Conservation (phyloP, 1,139 yeast species). For the Zygosaccharomyces sapae region DNA sequence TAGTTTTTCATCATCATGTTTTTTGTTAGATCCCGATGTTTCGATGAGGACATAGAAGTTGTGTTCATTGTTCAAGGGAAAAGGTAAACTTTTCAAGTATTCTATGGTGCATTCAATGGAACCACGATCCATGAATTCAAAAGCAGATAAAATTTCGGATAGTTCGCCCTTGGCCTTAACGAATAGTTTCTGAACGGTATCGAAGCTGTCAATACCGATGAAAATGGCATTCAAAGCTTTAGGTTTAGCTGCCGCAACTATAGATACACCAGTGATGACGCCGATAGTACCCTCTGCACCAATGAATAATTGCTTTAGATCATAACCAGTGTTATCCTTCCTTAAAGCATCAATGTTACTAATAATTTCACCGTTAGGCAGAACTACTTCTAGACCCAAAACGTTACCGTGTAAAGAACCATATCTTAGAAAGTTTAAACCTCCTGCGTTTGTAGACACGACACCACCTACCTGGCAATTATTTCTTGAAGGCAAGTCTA, state of each 20-base stretch:
- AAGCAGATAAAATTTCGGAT: constrained; percentile 84
- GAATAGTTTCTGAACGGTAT: constrained; percentile 77
- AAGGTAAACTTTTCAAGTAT: constrained; percentile 50
- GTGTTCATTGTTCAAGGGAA: constrained; percentile 76
- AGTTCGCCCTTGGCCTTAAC: constrained; percentile 73
- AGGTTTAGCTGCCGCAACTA: constrained; percentile 87
- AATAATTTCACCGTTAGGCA: constrained; percentile 82
- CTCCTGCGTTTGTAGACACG: constrained; percentile 96
- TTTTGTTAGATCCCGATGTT: constrained; percentile 88
- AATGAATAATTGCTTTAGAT: constrained; percentile 83
- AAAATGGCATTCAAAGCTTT: constrained; percentile 83
- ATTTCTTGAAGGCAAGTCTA: constrained; percentile 95
- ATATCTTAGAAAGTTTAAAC: constrained; percentile 77
- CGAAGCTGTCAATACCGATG: constrained; percentile 76
- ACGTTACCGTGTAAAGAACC: constrained; percentile 94
- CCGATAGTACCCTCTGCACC: constrained; percentile 94
- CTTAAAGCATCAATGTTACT: constrained; percentile 78
- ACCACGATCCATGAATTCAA: constrained; percentile 86
- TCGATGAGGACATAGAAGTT: constrained; percentile 90
- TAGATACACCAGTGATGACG: constrained; percentile 82
- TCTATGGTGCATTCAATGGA: constrained; percentile 64
- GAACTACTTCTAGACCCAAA: constrained; percentile 84
- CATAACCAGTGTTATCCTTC: constrained; percentile 94
- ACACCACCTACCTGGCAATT: constrained; percentile 96
- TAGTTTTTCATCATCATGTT: constrained; percentile 73